Percentiles rank a stretch among this genome's conserved stretches.
Evolutionary conservation across 164 flowering plant genomes (phyloP).

Genomic region (Hamamelis virginiana): DNA sequence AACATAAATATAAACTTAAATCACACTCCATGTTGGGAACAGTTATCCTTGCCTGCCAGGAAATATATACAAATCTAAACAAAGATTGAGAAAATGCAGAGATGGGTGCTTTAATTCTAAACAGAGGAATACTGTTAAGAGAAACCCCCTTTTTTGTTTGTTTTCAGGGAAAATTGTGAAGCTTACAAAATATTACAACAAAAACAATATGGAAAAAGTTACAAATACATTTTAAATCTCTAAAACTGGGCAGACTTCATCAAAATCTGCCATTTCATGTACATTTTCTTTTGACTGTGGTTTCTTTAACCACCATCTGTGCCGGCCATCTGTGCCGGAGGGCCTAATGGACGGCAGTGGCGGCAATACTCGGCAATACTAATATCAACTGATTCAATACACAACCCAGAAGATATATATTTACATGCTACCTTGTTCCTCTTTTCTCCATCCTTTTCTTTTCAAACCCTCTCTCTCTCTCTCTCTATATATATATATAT

Average conservation of each 20-base stretch:
- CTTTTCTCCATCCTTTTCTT: conserved; percentile 2
- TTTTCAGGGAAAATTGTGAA: conserved; percentile 17
- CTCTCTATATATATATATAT: no score
- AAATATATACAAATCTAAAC: no score
- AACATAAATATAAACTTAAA: no score
- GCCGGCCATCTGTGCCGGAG: no score
- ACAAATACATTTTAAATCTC: conserved; percentile 14
- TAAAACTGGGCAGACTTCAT: conserved; percentile 8
- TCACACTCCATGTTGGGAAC: no score
- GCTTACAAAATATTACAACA: conserved; percentile 1
- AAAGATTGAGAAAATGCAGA: neutral
- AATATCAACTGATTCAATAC: conserved; percentile 5
- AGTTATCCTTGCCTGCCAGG: no score
- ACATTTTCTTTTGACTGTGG: conserved; percentile 11
- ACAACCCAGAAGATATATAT: conserved; percentile 17
- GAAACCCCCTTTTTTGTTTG: neutral
- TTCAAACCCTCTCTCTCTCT: neutral
- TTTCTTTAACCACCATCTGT: neutral
- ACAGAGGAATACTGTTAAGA: neutral
- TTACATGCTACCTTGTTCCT: conserved; percentile 20
- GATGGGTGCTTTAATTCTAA: neutral
- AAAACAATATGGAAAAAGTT: neutral
- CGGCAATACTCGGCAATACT: neutral
- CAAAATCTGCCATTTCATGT: conserved; percentile 20
- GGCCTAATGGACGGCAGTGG: neutral